Base-by-base conservation (phyloP, 1,284 basidiomycete genomes). In the Marasmius fiardii region DNA sequence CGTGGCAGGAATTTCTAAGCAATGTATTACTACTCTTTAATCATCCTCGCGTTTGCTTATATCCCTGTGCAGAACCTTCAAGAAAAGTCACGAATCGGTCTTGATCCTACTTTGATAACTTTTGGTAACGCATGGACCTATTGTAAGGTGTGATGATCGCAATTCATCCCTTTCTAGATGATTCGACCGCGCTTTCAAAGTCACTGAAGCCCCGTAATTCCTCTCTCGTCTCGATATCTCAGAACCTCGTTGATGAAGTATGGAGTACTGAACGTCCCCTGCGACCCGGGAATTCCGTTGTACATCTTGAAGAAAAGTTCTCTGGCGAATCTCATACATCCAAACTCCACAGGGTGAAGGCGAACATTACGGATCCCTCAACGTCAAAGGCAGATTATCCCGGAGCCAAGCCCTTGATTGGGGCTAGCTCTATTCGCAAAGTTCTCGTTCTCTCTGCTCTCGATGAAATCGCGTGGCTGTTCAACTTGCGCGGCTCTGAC, bases 401-500 rank as follows among this genome's bases (percentile, higher is more conserved):
- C 54, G 86, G 86, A 73, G 81, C 83, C 61, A 82, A 88, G 14
- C 79, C 80, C 1, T 79, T 49, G 16, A 26, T 11, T 31, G 47
- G 47, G 16, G 24, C 47, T 16, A 49, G 47, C 31, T 4, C 26
- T 31, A 49, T 31, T 31, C 47, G 47, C 47, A 49, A 81, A 33
- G 88, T 88, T 1, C 72, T 90, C 39, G 85, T 95, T 3, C 80
- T 96, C 8, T 88, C 79, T 21, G 84, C 88, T 76, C 81, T 98
- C 7, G 94, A 96, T 68, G 94, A 96, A 67, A 83, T 93, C 45
- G 93, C 92, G 0, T 95, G 96, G 96, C 69, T 97, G 28, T 93
- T 98, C 74, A 98, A 98, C 71, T 76, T 99, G 43, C 86, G 96
- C 58, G 95, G 95, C 1, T 84, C 86, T 1, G 95, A 98, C 68